These are phyloP conservation scores for Thinopyrum elongatum DNA, from an alignment of 176 grass and related monocot genomes.

Conservation along the genomic window DNA sequence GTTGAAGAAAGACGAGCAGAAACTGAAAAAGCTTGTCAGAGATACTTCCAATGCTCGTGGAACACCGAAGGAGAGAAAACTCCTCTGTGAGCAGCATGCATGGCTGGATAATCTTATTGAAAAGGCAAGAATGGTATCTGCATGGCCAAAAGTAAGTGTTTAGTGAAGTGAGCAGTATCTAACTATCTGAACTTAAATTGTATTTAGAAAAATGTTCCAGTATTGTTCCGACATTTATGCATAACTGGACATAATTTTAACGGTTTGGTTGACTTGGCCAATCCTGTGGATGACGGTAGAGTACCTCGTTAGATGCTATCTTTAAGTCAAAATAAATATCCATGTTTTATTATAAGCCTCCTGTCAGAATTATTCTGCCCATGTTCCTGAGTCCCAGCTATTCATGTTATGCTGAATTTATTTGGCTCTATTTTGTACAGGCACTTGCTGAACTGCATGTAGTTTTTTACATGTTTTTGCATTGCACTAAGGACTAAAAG, in stretches of 20 bases:
- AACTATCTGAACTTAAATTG: neutral
- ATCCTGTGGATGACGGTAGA: neutral
- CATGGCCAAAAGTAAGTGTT: constrained; percentile 92
- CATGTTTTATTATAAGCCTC: constrained; percentile 11
- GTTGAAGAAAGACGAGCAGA: constrained; percentile 76
- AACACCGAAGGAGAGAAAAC: constrained; percentile 79
- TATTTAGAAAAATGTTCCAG: neutral
- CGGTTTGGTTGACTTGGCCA: neutral
- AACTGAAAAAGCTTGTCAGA: constrained; percentile 76
- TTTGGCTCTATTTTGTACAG: neutral
- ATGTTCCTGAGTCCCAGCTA: neutral
- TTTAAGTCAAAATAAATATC: neutral
- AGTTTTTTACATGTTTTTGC: constrained; percentile 8
- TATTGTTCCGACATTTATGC: constrained; percentile 17
- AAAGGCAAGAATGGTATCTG: constrained; percentile 53
- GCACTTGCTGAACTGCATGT: neutral
- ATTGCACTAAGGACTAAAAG: neutral
- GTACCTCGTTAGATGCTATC: neutral
- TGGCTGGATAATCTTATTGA: constrained; percentile 77
- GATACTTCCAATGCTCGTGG: constrained; percentile 49
- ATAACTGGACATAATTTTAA: neutral
- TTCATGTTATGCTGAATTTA: neutral
- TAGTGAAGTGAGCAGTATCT: constrained; percentile 32
- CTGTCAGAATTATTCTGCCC: constrained; percentile 10
- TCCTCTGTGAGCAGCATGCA: constrained; percentile 59